Evolutionary conservation across 352 stramenopile species (phyloP), one percentile per base, ranked within the genome.

Genomic region (Globisporangium parvum): DNA sequence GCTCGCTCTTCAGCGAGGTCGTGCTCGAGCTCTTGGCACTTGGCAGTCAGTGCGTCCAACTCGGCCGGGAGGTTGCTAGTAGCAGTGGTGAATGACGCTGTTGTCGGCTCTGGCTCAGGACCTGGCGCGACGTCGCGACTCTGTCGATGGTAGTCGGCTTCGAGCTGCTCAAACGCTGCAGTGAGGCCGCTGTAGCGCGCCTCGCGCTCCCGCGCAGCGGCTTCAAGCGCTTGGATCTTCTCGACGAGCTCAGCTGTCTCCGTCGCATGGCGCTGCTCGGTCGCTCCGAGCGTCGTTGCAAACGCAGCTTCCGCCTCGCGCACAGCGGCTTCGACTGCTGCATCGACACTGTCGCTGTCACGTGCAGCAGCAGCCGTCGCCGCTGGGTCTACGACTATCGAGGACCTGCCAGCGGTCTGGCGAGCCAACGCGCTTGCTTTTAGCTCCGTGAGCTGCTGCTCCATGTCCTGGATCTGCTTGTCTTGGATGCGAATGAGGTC

Each of bases 401-500:
- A 41, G n/a, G 51, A n/a, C 17, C n/a, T 18, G 11, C 53, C 20
- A n/a, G 12, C 37, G 20, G 15, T 47, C n/a, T n/a, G n/a, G n/a
- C n/a, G n/a, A n/a, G n/a, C n/a, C n/a, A n/a, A n/a, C n/a, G n/a
- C n/a, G n/a, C n/a, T n/a, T n/a, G n/a, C n/a, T n/a, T n/a, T n/a
- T n/a, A n/a, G 21, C 31, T 12, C 28, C 12, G 21, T 21, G 4
- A 63, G 33, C 57, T 76, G 56, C 17, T 64, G 55, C 55, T 88
- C 61, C 5, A 92, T 56, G 20, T 80, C 69, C 6, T 82, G 67
- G 46, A 91, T 75, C 40, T 89, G 75, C 48, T 83, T 76, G 45
- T 92, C 82, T 62, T 92, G 82, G 60, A 90, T 85, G 6, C 82
- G 78, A 53, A 92, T 92, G 26, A 92, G 69, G 50, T 92, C 79